Percentiles rank a stretch among this genome's conserved stretches.
These are phyloP conservation scores for Aspergillus sp. DNA, from an alignment of 2,329 filamentous ascomycete species.

Conservation along the genomic window DNA sequence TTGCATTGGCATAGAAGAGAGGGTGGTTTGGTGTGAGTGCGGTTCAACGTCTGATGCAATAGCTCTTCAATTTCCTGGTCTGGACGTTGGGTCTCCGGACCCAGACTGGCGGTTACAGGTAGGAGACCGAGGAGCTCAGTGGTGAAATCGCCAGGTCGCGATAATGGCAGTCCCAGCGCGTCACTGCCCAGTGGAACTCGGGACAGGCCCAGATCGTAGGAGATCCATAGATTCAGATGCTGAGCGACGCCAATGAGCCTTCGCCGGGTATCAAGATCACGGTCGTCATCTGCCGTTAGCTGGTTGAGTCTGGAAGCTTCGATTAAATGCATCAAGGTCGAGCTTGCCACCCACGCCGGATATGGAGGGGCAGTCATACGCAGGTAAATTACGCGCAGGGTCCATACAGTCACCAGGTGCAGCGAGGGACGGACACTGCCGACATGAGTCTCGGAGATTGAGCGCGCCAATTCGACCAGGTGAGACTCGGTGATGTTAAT, in stretches of 20 bases:
- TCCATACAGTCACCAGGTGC: conserved; percentile 45
- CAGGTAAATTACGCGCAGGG: conserved; percentile 55
- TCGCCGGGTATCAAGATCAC: conserved; percentile 40
- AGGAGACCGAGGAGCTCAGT: conserved; percentile 54
- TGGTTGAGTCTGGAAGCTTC: conserved; percentile 50
- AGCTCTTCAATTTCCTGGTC: conserved; percentile 47
- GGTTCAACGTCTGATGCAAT: conserved; percentile 42
- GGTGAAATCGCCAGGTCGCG: conserved; percentile 51
- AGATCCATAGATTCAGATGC: conserved; percentile 61
- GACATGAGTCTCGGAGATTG: conserved; percentile 44
- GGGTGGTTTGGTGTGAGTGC: conserved; percentile 45
- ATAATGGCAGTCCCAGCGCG: conserved; percentile 34
- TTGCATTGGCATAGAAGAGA: conserved; percentile 57
- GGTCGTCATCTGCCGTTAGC: conserved; percentile 20
- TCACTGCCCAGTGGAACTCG: conserved; percentile 51
- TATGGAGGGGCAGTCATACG: conserved; percentile 56
- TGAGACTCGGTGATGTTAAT: conserved; percentile 48
- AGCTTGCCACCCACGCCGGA: conserved; percentile 42
- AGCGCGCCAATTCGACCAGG: conserved; percentile 49
- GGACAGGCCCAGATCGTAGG: conserved; percentile 59
- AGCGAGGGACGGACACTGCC: conserved; percentile 25
- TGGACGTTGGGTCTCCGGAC: conserved; percentile 49
- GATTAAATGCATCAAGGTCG: conserved; percentile 49
- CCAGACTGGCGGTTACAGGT: conserved; percentile 54
- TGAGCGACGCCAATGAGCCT: conserved; percentile 53